Base-by-base conservation (phyloP, 768 basidiomycete species). In the Suillus decipiens region DNA sequence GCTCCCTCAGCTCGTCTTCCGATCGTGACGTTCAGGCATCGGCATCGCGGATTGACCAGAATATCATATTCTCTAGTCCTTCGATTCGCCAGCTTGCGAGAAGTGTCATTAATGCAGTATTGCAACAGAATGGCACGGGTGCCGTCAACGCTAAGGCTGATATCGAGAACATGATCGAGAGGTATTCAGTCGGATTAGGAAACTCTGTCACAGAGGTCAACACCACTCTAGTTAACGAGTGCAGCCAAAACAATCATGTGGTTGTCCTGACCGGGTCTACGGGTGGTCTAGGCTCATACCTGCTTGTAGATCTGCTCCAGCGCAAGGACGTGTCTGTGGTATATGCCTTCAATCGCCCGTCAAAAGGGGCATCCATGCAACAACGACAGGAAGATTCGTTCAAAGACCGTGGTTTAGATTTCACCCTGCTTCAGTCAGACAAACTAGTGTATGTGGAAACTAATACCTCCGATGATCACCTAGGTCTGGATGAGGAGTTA, bases 241-340 rank as follows among this genome's bases (percentile, higher is more conserved):
- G 59, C 14, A n/a, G 59, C 42, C 41, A 53, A 17, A 28, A 11
- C 61, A 12, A 65, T 47, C 22, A 62, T 0, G 74, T 75, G 0
- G 74, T 81, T 1, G 65, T 79, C 9, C 64, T 81, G 37, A 81
- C 80, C 0, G 80, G 80, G 10, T 71, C 74, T 5, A 81, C 81
- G 1, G 80, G 80, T 3, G 73, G 70, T n/a, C 70, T 81, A 3
- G 81, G 81, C 14, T 74, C 76, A 1, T 72, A 77, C 54, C 61
- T 80, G 3, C 74, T 80, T 8, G 70, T 67, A 0, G 62, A 67
- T 8, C 72, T 81, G 9, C 59, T 77, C 11, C 36, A 59, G 7
- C 68, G 67, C 22, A 24, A 54, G 1, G 50, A 9, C 0, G 74
- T 81, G 8, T 63, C 63, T 19, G 70, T 63, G 8, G 66, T 79